phyloP scores from a whole-genome alignment of 2,329 filamentous ascomycete species.

The Verruconis gallopava region DNA sequence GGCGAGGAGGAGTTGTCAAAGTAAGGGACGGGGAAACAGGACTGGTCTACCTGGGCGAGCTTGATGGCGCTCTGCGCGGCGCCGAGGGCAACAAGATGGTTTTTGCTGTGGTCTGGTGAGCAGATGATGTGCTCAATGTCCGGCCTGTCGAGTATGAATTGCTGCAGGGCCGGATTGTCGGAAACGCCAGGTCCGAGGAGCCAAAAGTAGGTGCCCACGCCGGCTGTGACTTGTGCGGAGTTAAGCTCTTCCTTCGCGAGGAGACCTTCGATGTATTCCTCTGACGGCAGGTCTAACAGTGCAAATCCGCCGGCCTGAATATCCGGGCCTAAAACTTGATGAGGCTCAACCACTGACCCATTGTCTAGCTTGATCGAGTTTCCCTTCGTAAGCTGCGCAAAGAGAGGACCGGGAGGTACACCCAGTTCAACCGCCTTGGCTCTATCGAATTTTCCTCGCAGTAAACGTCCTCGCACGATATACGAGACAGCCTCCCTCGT shows the following conservation, averaged over 20 bases:
- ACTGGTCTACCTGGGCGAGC: slow-evolving; percentile 58
- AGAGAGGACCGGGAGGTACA: slow-evolving; percentile 48
- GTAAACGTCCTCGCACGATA: slow-evolving; percentile 62
- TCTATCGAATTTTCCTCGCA: slow-evolving; percentile 69
- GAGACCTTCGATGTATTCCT: slow-evolving; percentile 48
- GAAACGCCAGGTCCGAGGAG: slow-evolving; percentile 57
- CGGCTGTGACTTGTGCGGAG: slow-evolving; percentile 52
- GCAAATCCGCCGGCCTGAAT: slow-evolving; percentile 61
- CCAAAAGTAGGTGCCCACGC: slow-evolving; percentile 65
- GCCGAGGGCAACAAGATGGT: slow-evolving; percentile 59
- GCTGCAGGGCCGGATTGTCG: slow-evolving; percentile 46
- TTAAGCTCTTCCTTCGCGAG: neutral
- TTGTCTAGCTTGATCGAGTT: slow-evolving; percentile 48
- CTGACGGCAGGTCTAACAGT: slow-evolving; percentile 64
- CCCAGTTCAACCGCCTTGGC: slow-evolving; percentile 51
- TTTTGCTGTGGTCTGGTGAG: slow-evolving; percentile 59
- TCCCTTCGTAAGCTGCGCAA: slow-evolving; percentile 47
- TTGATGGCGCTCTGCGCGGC: slow-evolving; percentile 53
- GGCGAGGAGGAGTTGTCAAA: slow-evolving; percentile 44
- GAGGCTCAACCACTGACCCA: slow-evolving; percentile 61
- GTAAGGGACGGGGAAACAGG: slow-evolving; percentile 58
- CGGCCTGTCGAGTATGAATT: slow-evolving; percentile 54
- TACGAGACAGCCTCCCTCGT: slow-evolving; percentile 67
- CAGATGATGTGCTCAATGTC: slow-evolving; percentile 64
- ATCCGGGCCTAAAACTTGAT: slow-evolving; percentile 66